Evolutionary conservation across 495 filamentous ascomycete genomes (phyloP).

Genomic region (Rostrohypoxylon terebratum): DNA sequence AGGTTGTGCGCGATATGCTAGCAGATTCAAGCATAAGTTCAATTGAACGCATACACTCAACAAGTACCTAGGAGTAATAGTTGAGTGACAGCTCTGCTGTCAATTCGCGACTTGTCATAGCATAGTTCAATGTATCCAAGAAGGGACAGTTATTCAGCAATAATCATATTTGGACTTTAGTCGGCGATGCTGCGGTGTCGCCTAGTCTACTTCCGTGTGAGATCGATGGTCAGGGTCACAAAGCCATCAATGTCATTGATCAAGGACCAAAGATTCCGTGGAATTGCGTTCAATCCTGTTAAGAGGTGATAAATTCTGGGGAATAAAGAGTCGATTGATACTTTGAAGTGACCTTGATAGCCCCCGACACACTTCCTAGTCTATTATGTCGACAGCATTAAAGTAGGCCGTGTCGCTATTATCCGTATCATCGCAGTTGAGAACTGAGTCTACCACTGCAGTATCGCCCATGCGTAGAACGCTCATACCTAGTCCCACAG

Average conservation of each 20-base stretch:
- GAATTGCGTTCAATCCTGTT: neutral
- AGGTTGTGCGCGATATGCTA: neutral
- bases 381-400: neutral
- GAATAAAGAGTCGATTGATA: constrained; percentile 1
- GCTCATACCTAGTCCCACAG: neutral
- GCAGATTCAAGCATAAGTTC: neutral
- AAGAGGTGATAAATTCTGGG: neutral
- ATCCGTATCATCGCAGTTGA: neutral
- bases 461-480: neutral
- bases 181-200: no score
- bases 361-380: neutral
- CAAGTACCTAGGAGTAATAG: neutral
- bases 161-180: no score
- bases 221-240: neutral
- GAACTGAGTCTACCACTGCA: neutral
- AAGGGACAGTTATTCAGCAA: no score
- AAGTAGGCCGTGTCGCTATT: neutral
- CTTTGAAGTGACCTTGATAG: constrained; percentile 10
- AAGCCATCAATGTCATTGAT: neutral
- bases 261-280: neutral
- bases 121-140: no score
- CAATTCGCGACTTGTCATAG: no score
- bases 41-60: neutral
- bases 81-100: neutral
- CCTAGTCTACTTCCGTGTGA: no score